Conservation (phyloP, 2,329 filamentous ascomycete species). For the Claviceps arundinis region DNA sequence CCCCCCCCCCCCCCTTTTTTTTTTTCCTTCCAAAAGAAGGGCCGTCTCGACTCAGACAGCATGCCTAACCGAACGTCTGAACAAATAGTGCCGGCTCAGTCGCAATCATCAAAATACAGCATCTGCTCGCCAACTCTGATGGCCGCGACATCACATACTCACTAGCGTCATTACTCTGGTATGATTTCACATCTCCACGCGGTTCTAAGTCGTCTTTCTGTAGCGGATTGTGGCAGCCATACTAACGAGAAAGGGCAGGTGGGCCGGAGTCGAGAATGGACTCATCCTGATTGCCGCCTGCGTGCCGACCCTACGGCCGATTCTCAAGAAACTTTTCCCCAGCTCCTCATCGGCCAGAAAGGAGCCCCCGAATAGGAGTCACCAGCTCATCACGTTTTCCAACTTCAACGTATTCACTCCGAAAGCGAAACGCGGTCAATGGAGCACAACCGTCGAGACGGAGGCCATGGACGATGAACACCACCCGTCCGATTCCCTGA, state of each 20-base stretch:
- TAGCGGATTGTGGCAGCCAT: not conserved
- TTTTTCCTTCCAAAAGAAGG: no score
- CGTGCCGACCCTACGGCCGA: constrained; percentile 4
- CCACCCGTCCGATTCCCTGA: not conserved
- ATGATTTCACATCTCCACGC: not conserved
- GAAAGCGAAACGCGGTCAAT: constrained; percentile 1
- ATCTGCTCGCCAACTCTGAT: constrained; percentile 5
- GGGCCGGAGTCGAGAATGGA: constrained; percentile 6
- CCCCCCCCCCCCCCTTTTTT: no score
- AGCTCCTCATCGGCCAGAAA: not conserved
- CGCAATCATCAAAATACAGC: constrained; percentile 5
- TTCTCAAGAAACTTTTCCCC: constrained; percentile 4
- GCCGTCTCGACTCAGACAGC: not conserved
- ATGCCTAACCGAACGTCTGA: not conserved
- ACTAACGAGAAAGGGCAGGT: not conserved
- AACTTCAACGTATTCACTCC: constrained; percentile 4
- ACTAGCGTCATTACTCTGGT: constrained; percentile 4
- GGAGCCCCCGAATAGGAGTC: not conserved
- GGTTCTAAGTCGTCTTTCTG: no score
- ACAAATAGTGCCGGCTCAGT: constrained; percentile 3
- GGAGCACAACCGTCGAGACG: constrained; percentile 6
- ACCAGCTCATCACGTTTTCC: constrained; percentile 5
- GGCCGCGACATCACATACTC: constrained; percentile 5
- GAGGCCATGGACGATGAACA: not conserved
- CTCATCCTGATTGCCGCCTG: constrained; percentile 5